These are phyloP conservation scores for Neophaeococcomyces aloes DNA, from an alignment of 2,329 filamentous ascomycete species.

Conservation along the genomic window DNA sequence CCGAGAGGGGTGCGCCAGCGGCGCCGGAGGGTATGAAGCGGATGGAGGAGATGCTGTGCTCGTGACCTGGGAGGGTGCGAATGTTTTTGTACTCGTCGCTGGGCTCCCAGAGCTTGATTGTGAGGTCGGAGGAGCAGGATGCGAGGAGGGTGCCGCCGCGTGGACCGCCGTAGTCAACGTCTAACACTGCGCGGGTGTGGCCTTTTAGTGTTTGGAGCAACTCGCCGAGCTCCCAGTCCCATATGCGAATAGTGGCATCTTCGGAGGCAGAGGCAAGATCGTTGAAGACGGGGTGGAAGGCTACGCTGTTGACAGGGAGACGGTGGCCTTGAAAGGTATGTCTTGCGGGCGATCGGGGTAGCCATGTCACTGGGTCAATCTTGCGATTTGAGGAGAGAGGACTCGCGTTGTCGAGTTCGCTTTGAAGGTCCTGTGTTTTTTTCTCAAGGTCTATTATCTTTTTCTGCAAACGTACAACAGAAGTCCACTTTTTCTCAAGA, in stretches of 20 bases:
- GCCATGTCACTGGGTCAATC: slow-evolving; percentile 77
- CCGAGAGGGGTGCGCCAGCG: slow-evolving; percentile 64
- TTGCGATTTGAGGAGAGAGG: slow-evolving; percentile 65
- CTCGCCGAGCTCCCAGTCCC: slow-evolving; percentile 93
- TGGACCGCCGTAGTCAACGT: slow-evolving; percentile 83
- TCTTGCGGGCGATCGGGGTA: slow-evolving; percentile 70
- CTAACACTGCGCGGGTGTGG: slow-evolving; percentile 77
- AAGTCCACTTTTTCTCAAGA: slow-evolving; percentile 97
- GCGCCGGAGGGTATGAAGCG: slow-evolving; percentile 79
- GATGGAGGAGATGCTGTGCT: slow-evolving; percentile 81
- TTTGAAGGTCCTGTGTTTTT: slow-evolving; percentile 60
- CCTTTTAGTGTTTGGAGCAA: slow-evolving; percentile 83
- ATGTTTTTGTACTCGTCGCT: slow-evolving; percentile 92
- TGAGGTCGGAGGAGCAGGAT: slow-evolving; percentile 78
- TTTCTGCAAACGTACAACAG: slow-evolving; percentile 85
- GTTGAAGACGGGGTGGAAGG: slow-evolving; percentile 86
- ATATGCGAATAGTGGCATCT: slow-evolving; percentile 90
- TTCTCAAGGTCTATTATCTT: slow-evolving; percentile 96
- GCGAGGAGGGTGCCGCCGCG: slow-evolving; percentile 67
- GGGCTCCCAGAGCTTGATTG: slow-evolving; percentile 92
- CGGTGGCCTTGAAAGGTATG: slow-evolving; percentile 78
- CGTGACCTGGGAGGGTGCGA: slow-evolving; percentile 77
- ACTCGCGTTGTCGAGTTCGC: slow-evolving; percentile 74
- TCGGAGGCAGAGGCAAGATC: slow-evolving; percentile 84
- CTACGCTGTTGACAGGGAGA: slow-evolving; percentile 70